Evolutionary conservation across 768 basidiomycete genomes (phyloP), one percentile per base, ranked within the genome.

Genomic region (Termitomyces sp.): DNA sequence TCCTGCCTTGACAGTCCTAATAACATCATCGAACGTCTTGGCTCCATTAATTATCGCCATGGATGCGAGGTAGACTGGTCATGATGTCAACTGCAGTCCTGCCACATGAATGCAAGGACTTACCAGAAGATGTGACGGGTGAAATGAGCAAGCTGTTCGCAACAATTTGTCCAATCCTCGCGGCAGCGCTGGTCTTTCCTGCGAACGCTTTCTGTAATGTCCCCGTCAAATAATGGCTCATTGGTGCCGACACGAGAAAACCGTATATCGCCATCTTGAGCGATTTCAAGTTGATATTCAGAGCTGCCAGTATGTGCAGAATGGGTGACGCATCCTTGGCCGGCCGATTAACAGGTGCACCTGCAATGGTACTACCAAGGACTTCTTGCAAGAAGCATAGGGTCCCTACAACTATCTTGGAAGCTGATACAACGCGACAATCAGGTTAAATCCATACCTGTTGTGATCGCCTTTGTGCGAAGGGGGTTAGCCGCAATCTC

Each of bases 41-140:
- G 90, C 90, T 38, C 93, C 93, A 57, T 86, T 86, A 61, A 95
- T 93, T 36, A 94, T 69, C 1, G 93, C 90, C 84, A 92, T 88
- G 26, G 84, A 90, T 0, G 87, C 77, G 33, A 95, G 78, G 70
- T 83, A 92, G 4, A 81, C 91, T 87, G 36, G 20, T 33, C 24
- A 26, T 10, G 20, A 44, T 52, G n/a, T 49, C 6, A 47, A 32
- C 38, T 32, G 10, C 13, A n/a, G n/a, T 32, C 36, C 5, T 48
- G 14, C 13, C 46, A 13, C 18, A 36, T n/a, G n/a, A 22, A 36
- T 38, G 18, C 43, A 13, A 14, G 8, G 22, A 71, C 83, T 64
- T 63, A 89, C 90, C 79, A 14, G 80, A 62, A 20, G 86, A 79
- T 65, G 90, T 88, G 53, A 94, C 78, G 18, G 92, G 92, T 14